Evolutionary conservation across 1,284 basidiomycete species (phyloP).

Genomic region (Leccinum holopus): DNA sequence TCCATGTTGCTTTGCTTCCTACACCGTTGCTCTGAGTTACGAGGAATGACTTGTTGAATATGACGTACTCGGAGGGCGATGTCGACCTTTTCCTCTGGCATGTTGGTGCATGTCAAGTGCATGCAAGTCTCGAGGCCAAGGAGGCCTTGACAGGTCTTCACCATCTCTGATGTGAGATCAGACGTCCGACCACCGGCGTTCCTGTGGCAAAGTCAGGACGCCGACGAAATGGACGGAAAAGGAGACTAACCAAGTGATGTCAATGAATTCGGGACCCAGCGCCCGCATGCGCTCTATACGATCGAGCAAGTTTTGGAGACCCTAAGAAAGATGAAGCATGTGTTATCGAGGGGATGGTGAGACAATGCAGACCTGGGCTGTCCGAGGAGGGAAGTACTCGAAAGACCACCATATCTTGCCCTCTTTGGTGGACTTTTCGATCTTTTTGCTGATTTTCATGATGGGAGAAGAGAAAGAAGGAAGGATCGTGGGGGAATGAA

Average conservation of each 20-base stretch:
- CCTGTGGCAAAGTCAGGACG: constrained; percentile 46
- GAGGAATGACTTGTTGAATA: constrained; percentile 9
- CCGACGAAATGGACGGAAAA: background rate
- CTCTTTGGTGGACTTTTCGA: constrained; percentile 78
- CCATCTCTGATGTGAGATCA: constrained; percentile 91
- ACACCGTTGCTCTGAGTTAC: constrained; percentile 19
- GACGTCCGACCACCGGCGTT: constrained; percentile 96
- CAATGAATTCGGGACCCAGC: constrained; percentile 96
- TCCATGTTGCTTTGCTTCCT: constrained; percentile 91
- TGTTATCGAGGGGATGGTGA: background rate
- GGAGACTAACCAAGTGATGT: constrained; percentile 85
- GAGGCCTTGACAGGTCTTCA: constrained; percentile 90
- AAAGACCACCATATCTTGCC: constrained; percentile 93
- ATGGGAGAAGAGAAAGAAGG: constrained; percentile 6
- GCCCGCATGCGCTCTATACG: constrained; percentile 98
- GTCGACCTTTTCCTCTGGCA: constrained; percentile 94
- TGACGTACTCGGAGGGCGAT: constrained; percentile 75
- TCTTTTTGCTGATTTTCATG: constrained; percentile 94
- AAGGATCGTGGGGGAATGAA: constrained; percentile 20
- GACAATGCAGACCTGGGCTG: constrained; percentile 71
- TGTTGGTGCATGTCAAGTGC: constrained; percentile 98
- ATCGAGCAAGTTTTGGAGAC: constrained; percentile 91
- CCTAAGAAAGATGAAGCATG: constrained; percentile 46
- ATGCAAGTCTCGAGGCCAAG: constrained; percentile 97
- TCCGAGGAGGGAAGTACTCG: constrained; percentile 95